phyloP scores from a whole-genome alignment of 805 yeast species.

The Yarrowia bubula region DNA sequence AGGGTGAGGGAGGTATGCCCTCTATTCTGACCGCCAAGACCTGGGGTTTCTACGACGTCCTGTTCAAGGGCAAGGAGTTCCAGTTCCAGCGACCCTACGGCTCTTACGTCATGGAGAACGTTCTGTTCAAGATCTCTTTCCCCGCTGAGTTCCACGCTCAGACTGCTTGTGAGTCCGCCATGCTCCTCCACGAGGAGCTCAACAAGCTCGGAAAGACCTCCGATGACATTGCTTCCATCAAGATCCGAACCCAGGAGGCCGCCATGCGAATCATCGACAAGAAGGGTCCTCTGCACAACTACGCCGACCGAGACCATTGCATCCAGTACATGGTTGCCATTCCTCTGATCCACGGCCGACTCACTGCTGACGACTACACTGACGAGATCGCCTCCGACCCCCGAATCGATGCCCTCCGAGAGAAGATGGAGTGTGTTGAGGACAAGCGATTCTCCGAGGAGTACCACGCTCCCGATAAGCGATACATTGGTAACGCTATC shows the following conservation, averaged over 20 bases:
- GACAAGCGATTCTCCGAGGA: constrained; percentile 50
- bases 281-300: constrained; percentile 58
- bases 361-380: constrained; percentile 58
- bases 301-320: constrained; percentile 65
- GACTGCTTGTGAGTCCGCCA: constrained; percentile 61
- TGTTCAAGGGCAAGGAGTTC: constrained; percentile 53
- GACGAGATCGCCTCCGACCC: constrained; percentile 53
- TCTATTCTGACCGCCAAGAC: constrained; percentile 55
- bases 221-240: constrained; percentile 50
- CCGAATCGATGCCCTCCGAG: constrained; percentile 51
- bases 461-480: constrained; percentile 56
- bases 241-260: constrained; percentile 59
- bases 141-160: constrained; percentile 69
- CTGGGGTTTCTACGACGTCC: constrained; percentile 66
- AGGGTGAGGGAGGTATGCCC: constrained; percentile 57
- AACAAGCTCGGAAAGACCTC: constrained; percentile 44
- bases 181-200: constrained; percentile 45
- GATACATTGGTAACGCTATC: constrained; percentile 57
- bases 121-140: constrained; percentile 58
- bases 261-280: constrained; percentile 61
- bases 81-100: constrained; percentile 54
- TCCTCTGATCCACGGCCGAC: constrained; percentile 54
- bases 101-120: constrained; percentile 62
- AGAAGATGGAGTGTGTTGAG: constrained; percentile 54
- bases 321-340: constrained; percentile 63